Evolutionary conservation across 2,329 filamentous ascomycete species (phyloP).

Genomic region (Septoria petroselini): DNA sequence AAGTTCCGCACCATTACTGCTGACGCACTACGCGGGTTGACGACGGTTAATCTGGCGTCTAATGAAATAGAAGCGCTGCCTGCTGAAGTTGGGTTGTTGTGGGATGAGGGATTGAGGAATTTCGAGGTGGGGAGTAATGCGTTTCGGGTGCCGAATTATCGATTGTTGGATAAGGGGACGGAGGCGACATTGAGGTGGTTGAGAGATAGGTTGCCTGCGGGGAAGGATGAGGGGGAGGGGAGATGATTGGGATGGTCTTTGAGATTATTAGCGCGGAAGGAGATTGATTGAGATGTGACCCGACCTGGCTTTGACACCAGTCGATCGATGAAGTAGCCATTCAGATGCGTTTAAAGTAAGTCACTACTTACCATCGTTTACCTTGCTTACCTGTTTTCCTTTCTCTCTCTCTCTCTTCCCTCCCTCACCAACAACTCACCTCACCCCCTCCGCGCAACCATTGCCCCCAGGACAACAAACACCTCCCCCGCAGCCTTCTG

Average conservation of each 20-base stretch:
- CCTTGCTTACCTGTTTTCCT: too few relatives aligned
- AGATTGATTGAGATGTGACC: too few relatives aligned
- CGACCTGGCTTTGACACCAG: too few relatives aligned
- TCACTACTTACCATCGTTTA: too few relatives aligned
- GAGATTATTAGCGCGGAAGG: too few relatives aligned
- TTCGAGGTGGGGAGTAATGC: slow-evolving; percentile 80
- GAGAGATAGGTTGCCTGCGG: slow-evolving; percentile 50
- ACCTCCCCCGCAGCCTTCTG: slow-evolving; percentile 21
- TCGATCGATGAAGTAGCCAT: too few relatives aligned
- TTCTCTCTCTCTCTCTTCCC: neutral
- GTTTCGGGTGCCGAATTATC: slow-evolving; percentile 82
- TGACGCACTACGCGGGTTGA: slow-evolving; percentile 69
- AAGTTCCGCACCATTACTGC: slow-evolving; percentile 65
- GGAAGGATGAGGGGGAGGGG: neutral
- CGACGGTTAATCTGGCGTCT: slow-evolving; percentile 73
- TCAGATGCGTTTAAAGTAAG: too few relatives aligned
- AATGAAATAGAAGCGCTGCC: slow-evolving; percentile 84
- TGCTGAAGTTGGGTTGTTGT: slow-evolving; percentile 73
- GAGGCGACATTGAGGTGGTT: slow-evolving; percentile 81
- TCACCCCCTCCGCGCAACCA: slow-evolving; percentile 4
- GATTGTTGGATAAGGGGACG: slow-evolving; percentile 80
- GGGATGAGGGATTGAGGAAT: slow-evolving; percentile 60
- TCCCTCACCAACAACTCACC: too few relatives aligned
- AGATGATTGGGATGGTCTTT: neutral
- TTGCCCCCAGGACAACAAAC: slow-evolving; percentile 21